Base-by-base conservation (phyloP, 345 rosid genomes). In the Lepidium sativum region DNA sequence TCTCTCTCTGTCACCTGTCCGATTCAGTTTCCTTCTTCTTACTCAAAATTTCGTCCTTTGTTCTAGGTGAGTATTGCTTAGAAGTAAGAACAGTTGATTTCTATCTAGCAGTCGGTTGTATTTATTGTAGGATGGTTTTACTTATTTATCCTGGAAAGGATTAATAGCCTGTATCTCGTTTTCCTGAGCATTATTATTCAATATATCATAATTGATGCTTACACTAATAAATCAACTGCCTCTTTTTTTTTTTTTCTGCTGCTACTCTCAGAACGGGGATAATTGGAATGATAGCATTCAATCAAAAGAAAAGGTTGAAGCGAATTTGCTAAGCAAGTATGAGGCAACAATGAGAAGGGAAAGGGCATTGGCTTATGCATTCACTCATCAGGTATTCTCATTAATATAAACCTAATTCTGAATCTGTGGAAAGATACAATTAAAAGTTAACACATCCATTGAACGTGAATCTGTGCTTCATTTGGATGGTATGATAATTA, bases 291-390 rank as follows among this genome's bases (percentile, higher is more conserved):
- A 91, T 75, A 91, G 96, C 64, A 64, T 79, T 45, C 96, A 88
- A 68, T 91, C 99, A 4, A 91, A 84, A 80, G 96, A 88, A 75
- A 88, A 91, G 69, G 68, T 91, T n/a, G 96, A 94, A 76, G 81
- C 89, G 0, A 88, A 77, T 60, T 73, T 94, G 72, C 80, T 94
- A 32, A 80, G 78, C 84, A 91, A 85, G 83, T 83, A 80, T 35
- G 99, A 91, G 72, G 97, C 97, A n/a, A 57, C 96, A 1, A 78
- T 85, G 99, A 84, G 92, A 81, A 86, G 97, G 71, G 99, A 94
- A 79, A 80, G 92, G 68, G 86, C 95, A 31, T 57, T 88, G 76
- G 99, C 96, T 27, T 94, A 91, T 75, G 74, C 99, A 42, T 84
- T 83, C 69, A 61, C 99, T 70, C 97, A 86, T 79, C 97, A 94